Conservation (phyloP, 2,329 filamentous ascomycete species). For the Stachybotrys chartarum region DNA sequence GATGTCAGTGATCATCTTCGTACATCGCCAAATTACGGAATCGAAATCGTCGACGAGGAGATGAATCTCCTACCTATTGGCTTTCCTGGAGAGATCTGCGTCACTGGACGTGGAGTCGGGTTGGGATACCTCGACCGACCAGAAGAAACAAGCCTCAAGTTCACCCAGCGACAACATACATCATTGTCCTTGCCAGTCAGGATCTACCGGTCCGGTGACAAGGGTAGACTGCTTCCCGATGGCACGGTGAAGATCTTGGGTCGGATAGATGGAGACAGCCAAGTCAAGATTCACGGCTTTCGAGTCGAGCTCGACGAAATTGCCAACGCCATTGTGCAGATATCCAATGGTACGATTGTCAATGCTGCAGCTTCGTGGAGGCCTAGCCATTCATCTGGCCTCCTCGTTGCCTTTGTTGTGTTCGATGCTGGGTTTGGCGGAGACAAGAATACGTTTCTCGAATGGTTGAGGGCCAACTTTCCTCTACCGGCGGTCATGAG, state of each 20-base stretch:
- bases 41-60: not conserved
- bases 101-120: not conserved
- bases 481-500: not conserved
- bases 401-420: not conserved
- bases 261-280: conserved; percentile 26
- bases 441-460: not conserved
- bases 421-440: not conserved
- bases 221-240: conserved; percentile 5
- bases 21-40: not conserved
- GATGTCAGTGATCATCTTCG: not conserved
- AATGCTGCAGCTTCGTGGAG: conserved; percentile 11
- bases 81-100: not conserved
- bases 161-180: not conserved
- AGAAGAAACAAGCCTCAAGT: not conserved
- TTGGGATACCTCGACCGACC: not conserved
- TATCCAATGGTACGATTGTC: conserved; percentile 2
- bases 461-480: not conserved
- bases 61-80: not conserved
- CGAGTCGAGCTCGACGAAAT: conserved; percentile 35
- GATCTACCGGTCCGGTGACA: conserved; percentile 27
- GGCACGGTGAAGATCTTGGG: conserved; percentile 22
- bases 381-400: not conserved
- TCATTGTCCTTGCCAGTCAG: not conserved
- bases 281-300: conserved; percentile 32
- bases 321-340: conserved; percentile 7